Conservation (phyloP, 2,329 filamentous ascomycete species). For the Fusarium sp. region DNA sequence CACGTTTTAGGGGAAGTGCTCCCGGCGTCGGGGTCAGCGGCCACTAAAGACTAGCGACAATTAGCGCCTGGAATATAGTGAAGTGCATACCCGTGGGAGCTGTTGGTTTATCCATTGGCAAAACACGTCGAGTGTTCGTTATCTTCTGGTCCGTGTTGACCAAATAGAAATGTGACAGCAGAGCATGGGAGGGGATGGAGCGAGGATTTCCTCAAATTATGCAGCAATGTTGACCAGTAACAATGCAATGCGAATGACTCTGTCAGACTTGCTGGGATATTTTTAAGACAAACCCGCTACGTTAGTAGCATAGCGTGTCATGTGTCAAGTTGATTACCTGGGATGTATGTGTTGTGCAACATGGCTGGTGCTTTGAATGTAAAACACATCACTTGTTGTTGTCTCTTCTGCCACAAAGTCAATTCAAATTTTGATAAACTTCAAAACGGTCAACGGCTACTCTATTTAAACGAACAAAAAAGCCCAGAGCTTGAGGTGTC, state of each 20-base stretch:
- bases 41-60: slow-evolving; percentile 38
- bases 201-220: slow-evolving; percentile 9
- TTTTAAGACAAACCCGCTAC: slow-evolving; percentile 15
- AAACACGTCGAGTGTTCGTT: slow-evolving; percentile 7
- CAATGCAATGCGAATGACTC: slow-evolving; percentile 9
- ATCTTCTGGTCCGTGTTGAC: slow-evolving; percentile 16
- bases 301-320: slow-evolving; percentile 1
- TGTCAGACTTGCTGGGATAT: slow-evolving; percentile 24
- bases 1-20: slow-evolving; percentile 20
- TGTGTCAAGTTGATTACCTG: neutral
- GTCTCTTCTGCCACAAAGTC: neutral
- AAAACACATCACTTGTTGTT: slow-evolving; percentile 5
- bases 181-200: slow-evolving; percentile 22
- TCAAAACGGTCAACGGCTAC: slow-evolving; percentile 10
- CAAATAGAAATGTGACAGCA: slow-evolving; percentile 35
- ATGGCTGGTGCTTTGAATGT: neutral
- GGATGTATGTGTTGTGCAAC: slow-evolving; percentile 9
- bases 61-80: slow-evolving; percentile 29
- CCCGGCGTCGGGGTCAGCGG: slow-evolving; percentile 32
- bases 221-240: slow-evolving; percentile 24
- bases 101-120: slow-evolving; percentile 30
- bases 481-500: neutral
- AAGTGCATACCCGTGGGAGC: slow-evolving; percentile 15
- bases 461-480: neutral
- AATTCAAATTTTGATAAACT: neutral